A percentile compares a stretch with the other conserved stretches of the same genome.
Conservation (phyloP, 805 yeast genomes). For the Metschnikowia peoriensis region DNA sequence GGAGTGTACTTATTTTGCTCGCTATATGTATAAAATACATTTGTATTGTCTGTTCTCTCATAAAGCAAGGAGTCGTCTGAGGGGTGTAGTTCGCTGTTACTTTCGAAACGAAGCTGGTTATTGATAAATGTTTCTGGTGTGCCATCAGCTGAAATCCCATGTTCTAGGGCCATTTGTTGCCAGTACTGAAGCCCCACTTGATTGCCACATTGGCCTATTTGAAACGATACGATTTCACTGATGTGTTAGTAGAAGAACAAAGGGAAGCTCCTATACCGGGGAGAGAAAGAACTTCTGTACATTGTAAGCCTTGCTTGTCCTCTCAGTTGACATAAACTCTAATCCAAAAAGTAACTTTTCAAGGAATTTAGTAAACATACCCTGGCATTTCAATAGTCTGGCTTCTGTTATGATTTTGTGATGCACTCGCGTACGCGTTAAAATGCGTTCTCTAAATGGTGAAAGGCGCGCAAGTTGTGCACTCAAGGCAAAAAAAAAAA, state of each 20-base stretch:
- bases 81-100: constrained; percentile 6
- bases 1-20: constrained; percentile 83
- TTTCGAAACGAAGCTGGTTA: constrained; percentile 17
- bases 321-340: background rate
- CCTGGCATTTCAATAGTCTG: constrained; percentile 23
- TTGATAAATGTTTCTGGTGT: constrained; percentile 39
- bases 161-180: constrained; percentile 84
- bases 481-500: background rate
- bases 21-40: constrained; percentile 74
- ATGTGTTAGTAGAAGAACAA: constrained; percentile 20
- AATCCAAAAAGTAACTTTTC: background rate
- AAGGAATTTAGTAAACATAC: constrained; percentile 17
- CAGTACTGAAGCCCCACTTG: constrained; percentile 93
- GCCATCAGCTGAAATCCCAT: constrained; percentile 75
- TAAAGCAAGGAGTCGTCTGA: constrained; percentile 1
- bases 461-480: background rate
- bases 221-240: constrained; percentile 68
- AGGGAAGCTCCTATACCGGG: background rate
- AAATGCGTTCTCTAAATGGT: background rate
- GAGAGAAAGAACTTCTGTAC: background rate
- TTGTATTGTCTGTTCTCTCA: constrained; percentile 67
- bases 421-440: constrained; percentile 8
- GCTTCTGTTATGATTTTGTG: constrained; percentile 6
- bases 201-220: constrained; percentile 94
- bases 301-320: background rate